phyloP scores from a whole-genome alignment of 2,329 filamentous ascomycete species.

The Colletotrichum acutatum region DNA sequence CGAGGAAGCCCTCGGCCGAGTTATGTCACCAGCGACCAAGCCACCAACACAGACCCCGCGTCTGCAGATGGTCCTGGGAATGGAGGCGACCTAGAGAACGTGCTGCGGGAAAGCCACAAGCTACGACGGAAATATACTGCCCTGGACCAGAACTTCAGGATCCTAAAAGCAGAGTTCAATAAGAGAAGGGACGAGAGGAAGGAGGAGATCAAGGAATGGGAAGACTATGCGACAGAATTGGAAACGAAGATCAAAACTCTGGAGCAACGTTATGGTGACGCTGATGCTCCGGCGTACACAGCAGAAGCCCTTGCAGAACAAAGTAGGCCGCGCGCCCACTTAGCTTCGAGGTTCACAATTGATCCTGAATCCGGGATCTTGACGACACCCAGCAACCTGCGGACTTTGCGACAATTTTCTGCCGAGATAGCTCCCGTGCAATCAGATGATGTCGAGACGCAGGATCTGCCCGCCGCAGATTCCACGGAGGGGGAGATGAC shows the following conservation, averaged over 20 bases:
- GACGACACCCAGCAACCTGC: neutral
- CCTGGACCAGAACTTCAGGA: constrained; percentile 54
- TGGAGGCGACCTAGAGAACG: neutral
- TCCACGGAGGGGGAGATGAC: constrained; percentile 11
- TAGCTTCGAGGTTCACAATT: constrained; percentile 25
- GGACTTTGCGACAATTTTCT: neutral
- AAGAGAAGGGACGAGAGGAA: constrained; percentile 56
- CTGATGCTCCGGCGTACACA: neutral
- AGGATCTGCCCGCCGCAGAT: neutral
- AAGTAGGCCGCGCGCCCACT: constrained; percentile 6
- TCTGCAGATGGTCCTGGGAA: neutral
- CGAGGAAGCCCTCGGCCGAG: constrained; percentile 7
- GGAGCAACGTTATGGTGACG: constrained; percentile 48
- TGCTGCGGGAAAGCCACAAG: constrained; percentile 39
- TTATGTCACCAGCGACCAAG: constrained; percentile 11
- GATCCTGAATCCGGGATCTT: constrained; percentile 10
- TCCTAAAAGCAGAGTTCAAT: constrained; percentile 49
- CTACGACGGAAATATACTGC: constrained; percentile 53
- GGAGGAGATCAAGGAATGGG: constrained; percentile 57
- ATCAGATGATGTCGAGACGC: neutral
- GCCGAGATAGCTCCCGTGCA: neutral
- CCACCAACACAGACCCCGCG: constrained; percentile 19
- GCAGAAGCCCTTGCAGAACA: neutral
- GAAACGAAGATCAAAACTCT: constrained; percentile 55
- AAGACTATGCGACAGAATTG: constrained; percentile 54